Conservation (phyloP, 306 rosid genomes). For the Citrullus mucosospermus region DNA sequence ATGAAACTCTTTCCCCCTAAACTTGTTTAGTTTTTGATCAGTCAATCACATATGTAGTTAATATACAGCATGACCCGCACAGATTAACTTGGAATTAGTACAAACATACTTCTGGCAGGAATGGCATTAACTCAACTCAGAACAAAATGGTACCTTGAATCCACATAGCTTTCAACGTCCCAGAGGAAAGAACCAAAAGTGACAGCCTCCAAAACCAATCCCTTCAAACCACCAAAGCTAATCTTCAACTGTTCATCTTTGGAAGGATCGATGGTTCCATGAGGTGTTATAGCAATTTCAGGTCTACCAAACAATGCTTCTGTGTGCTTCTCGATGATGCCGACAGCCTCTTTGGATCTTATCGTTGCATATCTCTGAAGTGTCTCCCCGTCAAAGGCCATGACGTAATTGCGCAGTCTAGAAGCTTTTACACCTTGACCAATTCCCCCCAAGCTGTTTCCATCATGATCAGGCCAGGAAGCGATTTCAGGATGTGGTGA, state of each 20-base stretch:
- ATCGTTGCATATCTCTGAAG: slow-evolving; percentile 80
- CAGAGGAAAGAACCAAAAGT: slow-evolving; percentile 88
- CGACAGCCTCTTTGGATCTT: slow-evolving; percentile 74
- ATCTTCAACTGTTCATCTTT: slow-evolving; percentile 58
- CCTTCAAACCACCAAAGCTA: slow-evolving; percentile 72
- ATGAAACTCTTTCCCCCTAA: neutral
- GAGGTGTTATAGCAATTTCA: slow-evolving; percentile 46
- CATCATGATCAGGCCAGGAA: slow-evolving; percentile 25
- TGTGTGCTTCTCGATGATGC: slow-evolving; percentile 85
- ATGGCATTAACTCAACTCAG: slow-evolving; percentile 18
- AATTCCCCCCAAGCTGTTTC: slow-evolving; percentile 26
- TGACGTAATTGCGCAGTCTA: slow-evolving; percentile 54
- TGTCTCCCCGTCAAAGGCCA: slow-evolving; percentile 86
- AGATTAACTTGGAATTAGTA: neutral
- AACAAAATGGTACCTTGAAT: slow-evolving; percentile 84
- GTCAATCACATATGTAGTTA: neutral
- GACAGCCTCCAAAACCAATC: slow-evolving; percentile 78
- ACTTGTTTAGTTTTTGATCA: neutral
- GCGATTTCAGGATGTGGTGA: slow-evolving; percentile 55
- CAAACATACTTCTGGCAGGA: neutral
- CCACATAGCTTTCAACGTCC: slow-evolving; percentile 88
- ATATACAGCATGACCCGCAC: neutral
- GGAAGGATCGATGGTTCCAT: slow-evolving; percentile 51
- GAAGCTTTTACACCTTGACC: slow-evolving; percentile 37
- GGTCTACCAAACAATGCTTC: slow-evolving; percentile 90